A percentile compares a stretch with the other conserved stretches of the same genome.
phyloP scores from a whole-genome alignment of 148 eudicot genomes.

The Drosera capensis region DNA sequence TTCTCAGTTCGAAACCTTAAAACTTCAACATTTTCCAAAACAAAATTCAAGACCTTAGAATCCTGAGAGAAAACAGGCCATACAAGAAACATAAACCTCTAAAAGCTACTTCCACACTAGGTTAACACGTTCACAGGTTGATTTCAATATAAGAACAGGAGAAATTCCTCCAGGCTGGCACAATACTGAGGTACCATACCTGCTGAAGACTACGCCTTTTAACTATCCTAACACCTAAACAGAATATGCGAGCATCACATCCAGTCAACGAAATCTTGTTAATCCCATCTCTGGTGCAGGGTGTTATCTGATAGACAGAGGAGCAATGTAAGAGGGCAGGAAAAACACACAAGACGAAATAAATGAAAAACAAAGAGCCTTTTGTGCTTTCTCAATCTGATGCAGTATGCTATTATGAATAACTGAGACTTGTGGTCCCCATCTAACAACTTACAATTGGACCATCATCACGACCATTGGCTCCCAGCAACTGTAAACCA shows the following conservation, averaged over 20 bases:
- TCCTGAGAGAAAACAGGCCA: no score
- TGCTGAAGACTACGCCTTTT: constrained; percentile 45
- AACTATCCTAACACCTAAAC: constrained; percentile 61
- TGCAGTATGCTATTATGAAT: background rate
- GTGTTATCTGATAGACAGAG: constrained; percentile 42
- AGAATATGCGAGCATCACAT: constrained; percentile 53
- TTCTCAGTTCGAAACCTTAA: no score
- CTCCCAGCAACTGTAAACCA: constrained; percentile 53
- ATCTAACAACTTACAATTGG: constrained; percentile 34
- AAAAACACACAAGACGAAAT: background rate
- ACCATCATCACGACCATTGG: constrained; percentile 76
- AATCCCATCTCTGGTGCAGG: constrained; percentile 42
- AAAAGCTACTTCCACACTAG: no score
- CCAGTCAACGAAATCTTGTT: constrained; percentile 59
- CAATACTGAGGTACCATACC: constrained; percentile 18
- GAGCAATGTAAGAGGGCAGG: constrained; percentile 5
- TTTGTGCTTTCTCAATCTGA: background rate
- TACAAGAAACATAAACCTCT: no score
- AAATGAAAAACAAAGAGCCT: background rate
- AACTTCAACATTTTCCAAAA: no score
- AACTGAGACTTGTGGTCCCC: background rate
- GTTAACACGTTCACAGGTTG: no score
- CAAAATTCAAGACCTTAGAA: no score
- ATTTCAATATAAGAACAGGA: no score
- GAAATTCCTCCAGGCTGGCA: no score